Base-by-base conservation (phyloP, 2,329 filamentous ascomycete species). In the Pseudocercospora eumusae region DNA sequence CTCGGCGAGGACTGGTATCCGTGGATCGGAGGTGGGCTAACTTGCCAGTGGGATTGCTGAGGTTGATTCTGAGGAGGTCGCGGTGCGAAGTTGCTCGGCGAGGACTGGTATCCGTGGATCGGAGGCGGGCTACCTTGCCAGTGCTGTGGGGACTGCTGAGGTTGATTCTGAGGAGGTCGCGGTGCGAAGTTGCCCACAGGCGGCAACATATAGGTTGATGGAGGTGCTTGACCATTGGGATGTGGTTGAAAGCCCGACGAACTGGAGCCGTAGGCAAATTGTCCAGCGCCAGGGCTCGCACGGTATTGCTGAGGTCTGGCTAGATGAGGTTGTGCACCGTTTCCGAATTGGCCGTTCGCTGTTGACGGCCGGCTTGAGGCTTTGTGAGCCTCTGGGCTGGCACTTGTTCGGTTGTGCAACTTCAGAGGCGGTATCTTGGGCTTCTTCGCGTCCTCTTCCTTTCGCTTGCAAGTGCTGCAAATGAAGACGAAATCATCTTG, bases 401-500 rank as follows among this genome's bases (percentile, higher is more conserved):
- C 67, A 63, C 65, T 67, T 28, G 61, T 44, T 50, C 63, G 55
- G 60, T 70, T 64, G 55, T 81, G 80, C 68, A 88, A 81, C 70
- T 86, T 87, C 66, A 88, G 76, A 13, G 83, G 80, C 6, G 83
- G 86, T 52, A 87, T 81, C 71, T 88, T 89, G 42, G 85, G 85
- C 67, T 80, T 81, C 63, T 82, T 84, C 18, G 82, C 81, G 57
- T 86, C 84, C 68, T 88, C 82, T 65, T 87, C 85, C 62, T 86
- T 88, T 15, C 83, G 86, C 69, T 85, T 86, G 79, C 95, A 99
- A 53, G 88, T 86, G 33, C 80, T 80, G 78, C 93, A 98, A 66
- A 96, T 77, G 72, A 96, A 96, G 64, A 91, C 87, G 71, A 98
- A 98, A 67, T 96, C 90, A 1, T 91, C 86, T 52, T 87, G 83